Evolutionary conservation across 179 eudicot species (phyloP), one percentile per base, ranked within the genome.

Genomic region (Heliamphora pulchella): DNA sequence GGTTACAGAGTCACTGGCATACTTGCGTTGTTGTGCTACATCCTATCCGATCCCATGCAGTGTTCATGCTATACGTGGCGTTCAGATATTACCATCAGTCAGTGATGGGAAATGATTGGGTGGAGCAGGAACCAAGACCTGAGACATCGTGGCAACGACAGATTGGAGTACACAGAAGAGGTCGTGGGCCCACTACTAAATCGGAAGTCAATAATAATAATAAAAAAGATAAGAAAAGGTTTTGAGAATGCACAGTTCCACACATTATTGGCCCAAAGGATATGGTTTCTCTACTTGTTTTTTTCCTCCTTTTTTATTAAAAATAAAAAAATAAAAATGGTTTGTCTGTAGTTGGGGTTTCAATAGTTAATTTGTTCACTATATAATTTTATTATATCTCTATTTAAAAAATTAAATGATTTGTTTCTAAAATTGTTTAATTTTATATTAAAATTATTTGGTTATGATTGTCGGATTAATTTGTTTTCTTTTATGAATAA

Each of bases 51-150:
- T 13, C 62, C 8, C 53, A 54, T 81, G 88, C 93, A 92, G 97
- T 92, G 71, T 92, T 92, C 83, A 91, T 92, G 93, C 68, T 91
- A 17, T 87, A 84, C 70, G 97, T 87, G 88, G 97, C 90, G 46
- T 83, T 92, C 64, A 88, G 87, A 83, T 89, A 86, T 80, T 92
- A 91, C 80, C 94, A 91, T 18, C 92, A 89, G 39, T 84, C 89
- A 2, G 9, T 85, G 81, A 47, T 64, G 65, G 71, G 65, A 47
- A 82, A 87, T 15, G 85, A 72, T 66, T 84, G 74, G 74, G 81
- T 65, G 5, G 86, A 86, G 4, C 84, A 83, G n/a, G 86, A 84
- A 70, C 20, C 13, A 6, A 71, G 20, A 66, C 68, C 39, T 4
- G 81, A 75, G 39, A 15, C 79, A 0, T 18, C 59, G 17, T 78